Base-by-base conservation (phyloP, 192 early-diverging fungal genomes). In the Podila epicladia region DNA sequence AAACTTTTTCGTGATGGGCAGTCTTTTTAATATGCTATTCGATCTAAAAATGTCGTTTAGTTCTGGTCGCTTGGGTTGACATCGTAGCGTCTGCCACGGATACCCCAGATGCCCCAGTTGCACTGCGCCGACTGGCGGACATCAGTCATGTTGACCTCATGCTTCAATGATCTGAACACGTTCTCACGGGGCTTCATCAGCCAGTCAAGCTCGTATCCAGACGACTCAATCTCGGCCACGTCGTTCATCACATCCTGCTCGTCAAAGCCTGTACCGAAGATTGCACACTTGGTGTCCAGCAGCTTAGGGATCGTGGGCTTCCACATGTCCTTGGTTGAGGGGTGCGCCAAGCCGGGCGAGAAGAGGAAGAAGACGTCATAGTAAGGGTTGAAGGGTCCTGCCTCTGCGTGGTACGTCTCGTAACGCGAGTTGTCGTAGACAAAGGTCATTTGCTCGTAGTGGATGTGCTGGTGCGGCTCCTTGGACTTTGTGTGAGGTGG, bases 21-120 rank as follows among this genome's bases (percentile, higher is more conserved):
- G 15, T 45, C 41, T 45, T 45, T 45, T 55, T n/a, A 24, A n/a
- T 55, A 55, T 55, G 53, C 53, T 55, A 20, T 17, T 24, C 35
- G 6, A 37, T 24, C 24, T 15, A 48, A 68, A 68, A 29, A 57
- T 35, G 48, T 28, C 7, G 13, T 49, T 28, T 33, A 33, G 59
- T 33, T 61, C 49, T 85, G 66, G 13, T 75, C 80, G n/a, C 62
- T 38, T 45, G 67, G 41, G 29, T 65, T 86, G 9, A 95, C 91
- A 82, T 95, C 94, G 85, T 95, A 95, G 50, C 88, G 86, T 82
- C 93, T 93, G 57, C 92, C 94, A 64, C 93, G 89, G 74, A 95
- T 89, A 35, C 89, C 92, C 83, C 91, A 95, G 65, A 95, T 90
- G 29, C 92, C 93, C 91, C 92, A 93, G 79, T 95, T 95, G 60